phyloP scores from a whole-genome alignment of 2,329 filamentous ascomycete species.

The Plectosphaerella plurivora region DNA sequence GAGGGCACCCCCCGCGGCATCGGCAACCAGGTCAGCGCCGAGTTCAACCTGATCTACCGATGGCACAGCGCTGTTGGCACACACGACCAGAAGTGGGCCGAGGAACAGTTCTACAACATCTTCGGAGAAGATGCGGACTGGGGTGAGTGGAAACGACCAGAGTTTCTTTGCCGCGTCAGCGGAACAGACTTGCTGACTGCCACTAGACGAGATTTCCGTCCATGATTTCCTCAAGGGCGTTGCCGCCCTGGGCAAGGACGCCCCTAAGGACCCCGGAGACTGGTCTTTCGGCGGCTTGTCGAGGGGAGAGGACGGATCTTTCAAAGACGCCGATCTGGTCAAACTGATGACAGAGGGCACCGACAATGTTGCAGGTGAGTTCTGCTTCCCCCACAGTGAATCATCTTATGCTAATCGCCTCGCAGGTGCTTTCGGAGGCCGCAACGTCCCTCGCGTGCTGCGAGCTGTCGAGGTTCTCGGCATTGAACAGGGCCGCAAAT shows the following conservation, averaged over 20 bases:
- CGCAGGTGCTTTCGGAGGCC: slow-evolving; percentile 45
- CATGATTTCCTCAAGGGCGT: not conserved
- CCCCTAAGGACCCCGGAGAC: slow-evolving; percentile 36
- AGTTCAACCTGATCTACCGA: slow-evolving; percentile 65
- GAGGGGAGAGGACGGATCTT: slow-evolving; percentile 44
- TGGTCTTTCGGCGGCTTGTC: slow-evolving; percentile 45
- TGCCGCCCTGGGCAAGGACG: slow-evolving; percentile 28
- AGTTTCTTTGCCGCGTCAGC: not conserved
- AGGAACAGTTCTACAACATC: slow-evolving; percentile 45
- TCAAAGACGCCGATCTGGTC: slow-evolving; percentile 54
- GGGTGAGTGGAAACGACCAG: not conserved
- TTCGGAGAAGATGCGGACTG: slow-evolving; percentile 20
- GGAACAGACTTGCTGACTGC: not conserved
- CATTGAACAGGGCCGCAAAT: slow-evolving; percentile 57
- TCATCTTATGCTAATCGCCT: not conserved
- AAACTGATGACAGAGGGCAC: slow-evolving; percentile 52
- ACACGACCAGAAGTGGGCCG: slow-evolving; percentile 58
- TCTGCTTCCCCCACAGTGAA: not conserved
- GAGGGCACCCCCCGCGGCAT: slow-evolving; percentile 49
- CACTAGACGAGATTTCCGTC: not conserved
- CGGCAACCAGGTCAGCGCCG: slow-evolving; percentile 63
- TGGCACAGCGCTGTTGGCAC: slow-evolving; percentile 60
- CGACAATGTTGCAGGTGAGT: slow-evolving; percentile 50
- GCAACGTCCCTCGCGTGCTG: slow-evolving; percentile 53
- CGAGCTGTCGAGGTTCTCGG: slow-evolving; percentile 59